Base-by-base conservation (phyloP, 768 basidiomycete species). In the Rhizopogon vinicolor region DNA sequence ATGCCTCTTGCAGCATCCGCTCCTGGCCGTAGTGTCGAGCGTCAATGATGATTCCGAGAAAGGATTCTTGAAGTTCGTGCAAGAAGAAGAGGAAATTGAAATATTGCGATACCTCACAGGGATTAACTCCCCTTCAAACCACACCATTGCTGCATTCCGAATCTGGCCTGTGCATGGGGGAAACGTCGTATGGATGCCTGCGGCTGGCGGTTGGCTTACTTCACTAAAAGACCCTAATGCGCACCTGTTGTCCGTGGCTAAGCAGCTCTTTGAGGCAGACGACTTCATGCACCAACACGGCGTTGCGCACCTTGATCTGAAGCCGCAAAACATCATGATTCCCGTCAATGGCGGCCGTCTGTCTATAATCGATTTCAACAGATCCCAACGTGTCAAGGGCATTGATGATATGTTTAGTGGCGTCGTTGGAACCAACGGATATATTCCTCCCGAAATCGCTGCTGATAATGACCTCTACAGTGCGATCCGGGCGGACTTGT, bases 291-390 rank as follows among this genome's bases (percentile, higher is more conserved):
- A 63, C 39, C 29, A 55, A 22, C 46, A 66, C 19, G 19, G 35
- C 2, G 48, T 63, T 1, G 63, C 59, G 0, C 59, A 63, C 49
- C 44, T 62, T 41, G 65, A 64, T 14, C 33, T 64, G 12, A 63
- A 63, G 41, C 44, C 58, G 7, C n/a, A 52, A 10, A 57, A 58
- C 29, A 37, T 58, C 28, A 39, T 58, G 8, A 41, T 58, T 44
- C 44, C 53, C 44, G 39, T 41, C 12, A 40, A 48, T 2, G 18
- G 31, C 18, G 31, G 39, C 10, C 9, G 37, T 13, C 31, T 54
- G 16, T 33, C 25, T 18, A 49, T 43, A 3, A 55, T 55, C 31
- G 56, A 55, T 18, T 45, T 49, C 31, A 41, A 19, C 19, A 8
- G 19, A 3, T 56, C 44, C 40, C 18, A 49, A 18, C 55, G 19